These are phyloP conservation scores for Sicyos baderoa DNA, from an alignment of 306 rosid genomes.

Conservation along the genomic window DNA sequence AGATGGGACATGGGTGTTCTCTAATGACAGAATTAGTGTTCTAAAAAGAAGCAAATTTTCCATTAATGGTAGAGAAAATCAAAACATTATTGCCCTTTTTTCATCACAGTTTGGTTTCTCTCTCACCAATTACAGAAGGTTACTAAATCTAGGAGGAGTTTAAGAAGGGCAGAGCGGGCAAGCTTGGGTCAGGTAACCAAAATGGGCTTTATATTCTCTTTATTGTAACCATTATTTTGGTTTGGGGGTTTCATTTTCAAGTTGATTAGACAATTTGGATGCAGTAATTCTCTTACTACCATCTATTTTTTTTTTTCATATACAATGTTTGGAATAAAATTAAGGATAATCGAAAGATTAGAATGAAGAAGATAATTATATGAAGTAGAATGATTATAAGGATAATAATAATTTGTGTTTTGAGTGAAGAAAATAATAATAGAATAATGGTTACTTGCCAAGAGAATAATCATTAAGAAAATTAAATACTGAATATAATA, in stretches of 20 bases:
- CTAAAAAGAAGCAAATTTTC: not conserved
- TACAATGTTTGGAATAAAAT: no score
- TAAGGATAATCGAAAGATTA: no score
- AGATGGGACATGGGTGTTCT: not conserved
- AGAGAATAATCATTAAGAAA: no score
- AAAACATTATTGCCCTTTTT: not conserved
- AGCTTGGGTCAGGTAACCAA: slow-evolving; percentile 29
- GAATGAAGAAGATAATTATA: no score
- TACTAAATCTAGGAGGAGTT: slow-evolving; percentile 33
- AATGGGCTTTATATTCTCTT: slow-evolving; percentile 20
- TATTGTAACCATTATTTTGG: slow-evolving; percentile 11
- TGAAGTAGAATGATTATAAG: no score
- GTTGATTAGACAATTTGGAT: no score
- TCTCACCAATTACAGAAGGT: slow-evolving; percentile 17
- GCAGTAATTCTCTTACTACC: no score
- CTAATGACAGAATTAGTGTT: not conserved
- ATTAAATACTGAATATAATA: no score
- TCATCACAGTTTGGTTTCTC: not conserved
- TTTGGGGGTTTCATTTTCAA: slow-evolving; percentile 22
- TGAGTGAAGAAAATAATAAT: no score
- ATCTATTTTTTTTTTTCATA: no score
- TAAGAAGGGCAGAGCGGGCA: slow-evolving; percentile 18
- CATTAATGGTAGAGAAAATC: not conserved
- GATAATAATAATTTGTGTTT: no score
- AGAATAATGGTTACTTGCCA: no score